Evolutionary conservation across 108 stramenopile species (phyloP).

Genomic region (Cyclostephanos invisitatus): DNA sequence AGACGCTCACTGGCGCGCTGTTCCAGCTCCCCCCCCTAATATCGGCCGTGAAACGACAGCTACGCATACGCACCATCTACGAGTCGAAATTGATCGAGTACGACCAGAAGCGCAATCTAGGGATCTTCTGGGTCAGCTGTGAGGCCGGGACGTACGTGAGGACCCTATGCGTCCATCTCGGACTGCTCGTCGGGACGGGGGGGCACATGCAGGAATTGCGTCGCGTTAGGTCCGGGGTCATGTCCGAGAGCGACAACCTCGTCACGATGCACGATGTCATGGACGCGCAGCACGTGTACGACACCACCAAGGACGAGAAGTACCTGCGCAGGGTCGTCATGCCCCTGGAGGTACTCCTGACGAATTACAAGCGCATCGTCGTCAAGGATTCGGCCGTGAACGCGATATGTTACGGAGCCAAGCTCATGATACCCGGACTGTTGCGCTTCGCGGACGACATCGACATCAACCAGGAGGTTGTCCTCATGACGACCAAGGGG

Average conservation of each 20-base stretch:
- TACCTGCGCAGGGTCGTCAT: constrained; percentile 97
- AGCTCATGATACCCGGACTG: constrained; percentile 99
- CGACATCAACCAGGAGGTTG: constrained; percentile 96
- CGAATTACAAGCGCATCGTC: constrained; percentile 97
- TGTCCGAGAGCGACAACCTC: constrained; percentile 90
- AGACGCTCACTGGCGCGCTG: constrained; percentile 96
- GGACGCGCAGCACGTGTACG: constrained; percentile 99
- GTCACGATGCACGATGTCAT: constrained; percentile 99
- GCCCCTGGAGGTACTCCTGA: constrained; percentile 96
- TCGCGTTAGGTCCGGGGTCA: constrained; percentile 93
- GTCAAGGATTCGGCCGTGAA: constrained; percentile 99
- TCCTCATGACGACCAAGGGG: constrained; percentile 99
- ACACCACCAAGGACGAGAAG: constrained; percentile 97
- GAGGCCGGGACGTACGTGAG: constrained; percentile 99
- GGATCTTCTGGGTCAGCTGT: constrained; percentile 94
- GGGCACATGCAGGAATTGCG: constrained; percentile 99
- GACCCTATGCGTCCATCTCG: constrained; percentile 99
- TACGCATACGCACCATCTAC: constrained; percentile 98
- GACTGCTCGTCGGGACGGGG: constrained; percentile 94
- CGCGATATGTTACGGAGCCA: constrained; percentile 99
- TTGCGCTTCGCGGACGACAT: constrained; percentile 98
- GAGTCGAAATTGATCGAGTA: constrained; percentile 96
- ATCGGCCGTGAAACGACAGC: constrained; percentile 98
- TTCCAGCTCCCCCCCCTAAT: constrained; percentile 99
- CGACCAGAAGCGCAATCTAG: constrained; percentile 94